phyloP scores from a whole-genome alignment of 2,329 filamentous ascomycete species.

The Penicillium sp. region DNA sequence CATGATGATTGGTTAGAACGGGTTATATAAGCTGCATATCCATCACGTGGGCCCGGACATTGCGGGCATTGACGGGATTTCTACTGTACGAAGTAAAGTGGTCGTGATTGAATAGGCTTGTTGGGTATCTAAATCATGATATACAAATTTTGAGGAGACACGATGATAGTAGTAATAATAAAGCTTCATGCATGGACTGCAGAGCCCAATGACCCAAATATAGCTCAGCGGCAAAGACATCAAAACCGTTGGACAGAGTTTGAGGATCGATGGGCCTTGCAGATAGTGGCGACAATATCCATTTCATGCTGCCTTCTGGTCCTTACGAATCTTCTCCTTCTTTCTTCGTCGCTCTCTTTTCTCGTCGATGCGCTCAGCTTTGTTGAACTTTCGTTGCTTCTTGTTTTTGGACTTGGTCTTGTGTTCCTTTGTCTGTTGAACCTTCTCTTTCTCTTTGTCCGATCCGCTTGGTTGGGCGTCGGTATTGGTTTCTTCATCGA shows the following conservation, averaged over 20 bases:
- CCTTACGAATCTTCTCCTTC: conserved; percentile 44
- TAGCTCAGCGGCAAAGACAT: neutral
- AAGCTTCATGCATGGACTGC: neutral
- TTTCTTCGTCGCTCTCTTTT: conserved; percentile 33
- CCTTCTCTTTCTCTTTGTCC: conserved; percentile 28
- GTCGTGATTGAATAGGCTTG: neutral
- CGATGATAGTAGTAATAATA: neutral
- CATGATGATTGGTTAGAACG: conserved; percentile 1
- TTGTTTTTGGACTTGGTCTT: conserved; percentile 16
- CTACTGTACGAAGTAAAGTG: neutral
- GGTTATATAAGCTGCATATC: neutral
- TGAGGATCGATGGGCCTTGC: neutral
- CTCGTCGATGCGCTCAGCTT: conserved; percentile 26
- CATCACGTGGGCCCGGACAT: conserved; percentile 4
- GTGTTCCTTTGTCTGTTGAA: conserved; percentile 13
- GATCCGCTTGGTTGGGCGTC: conserved; percentile 1
- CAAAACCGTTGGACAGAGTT: neutral
- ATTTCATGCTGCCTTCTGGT: conserved; percentile 23
- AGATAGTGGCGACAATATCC: neutral
- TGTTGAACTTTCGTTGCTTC: conserved; percentile 17
- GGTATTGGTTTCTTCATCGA: conserved; percentile 8
- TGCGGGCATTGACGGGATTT: neutral
- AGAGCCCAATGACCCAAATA: neutral
- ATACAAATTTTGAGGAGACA: neutral
- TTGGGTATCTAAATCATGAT: conserved; percentile 3